Base-by-base conservation (phyloP, 2,329 filamentous ascomycete genomes). In the Cyphellophora attinorum region DNA sequence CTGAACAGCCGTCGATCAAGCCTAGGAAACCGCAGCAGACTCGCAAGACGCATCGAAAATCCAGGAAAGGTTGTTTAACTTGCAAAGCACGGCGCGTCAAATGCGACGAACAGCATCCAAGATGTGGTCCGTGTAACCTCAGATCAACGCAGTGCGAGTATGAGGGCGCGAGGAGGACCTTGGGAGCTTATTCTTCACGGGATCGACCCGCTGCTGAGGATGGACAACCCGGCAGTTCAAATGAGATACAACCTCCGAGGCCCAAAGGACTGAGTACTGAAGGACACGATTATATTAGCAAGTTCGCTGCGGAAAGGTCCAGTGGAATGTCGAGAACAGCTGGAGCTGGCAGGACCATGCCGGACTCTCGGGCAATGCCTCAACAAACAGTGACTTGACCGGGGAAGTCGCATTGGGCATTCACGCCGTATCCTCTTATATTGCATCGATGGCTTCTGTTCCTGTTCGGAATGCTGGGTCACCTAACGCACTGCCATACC, bases 51-150 rank as follows among this genome's bases (percentile, higher is more conserved):
- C 28, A 30, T 30, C 5, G 12, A 11, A 30, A 30, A 14, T 30
- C 28, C 5, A n/a, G 28, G 11, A 13, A 12, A 16, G 28, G 28
- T 16, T 30, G 28, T 12, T 11, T 30, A 3, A 12, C 4, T 16
- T 30, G 28, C 28, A 30, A 30, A 16, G 16, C 5, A 16, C 28
- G 28, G 14, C 12, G 28, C 11, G 10, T 30, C 12, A 30, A 30
- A 16, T 30, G 28, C 14, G 28, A 12, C 28, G 28, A 30, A 30
- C 11, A n/a, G n/a, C 28, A 14, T 11, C 28, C 28, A 5, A 16
- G 12, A 16, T 30, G 28, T 3, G 11, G n/a, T 13, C 12, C 12
- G 11, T 30, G 28, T 16, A 12, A 16, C 16, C 16, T 14, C n/a
- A 30, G 28, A n/a, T 8, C 21, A n/a, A 25, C 21, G n/a, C 8